Evolutionary conservation across 78 protist species (phyloP).

Genomic region (Tieghemostelium lacteum): DNA sequence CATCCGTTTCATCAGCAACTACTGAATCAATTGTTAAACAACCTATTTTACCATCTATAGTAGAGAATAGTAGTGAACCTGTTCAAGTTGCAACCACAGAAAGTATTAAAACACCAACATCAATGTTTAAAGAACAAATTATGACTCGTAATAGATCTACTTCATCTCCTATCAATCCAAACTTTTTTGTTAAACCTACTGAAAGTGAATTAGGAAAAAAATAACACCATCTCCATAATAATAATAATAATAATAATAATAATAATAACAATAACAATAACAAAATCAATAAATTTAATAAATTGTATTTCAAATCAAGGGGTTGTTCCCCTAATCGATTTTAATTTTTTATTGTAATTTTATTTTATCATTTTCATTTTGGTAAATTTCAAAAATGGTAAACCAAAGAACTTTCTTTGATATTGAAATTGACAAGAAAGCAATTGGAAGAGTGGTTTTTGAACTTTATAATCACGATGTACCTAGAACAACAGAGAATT

Average conservation of each 20-base stretch:
- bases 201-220: background rate
- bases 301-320: no score
- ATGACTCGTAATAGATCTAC: slow-evolving; percentile 31
- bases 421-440: slow-evolving; percentile 65
- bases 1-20: background rate
- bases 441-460: slow-evolving; percentile 85
- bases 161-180: slow-evolving; percentile 65
- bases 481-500: slow-evolving; percentile 91
- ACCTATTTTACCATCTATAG: background rate
- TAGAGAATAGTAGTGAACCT: background rate
- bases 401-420: slow-evolving; percentile 83
- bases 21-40: background rate
- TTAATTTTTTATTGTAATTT: no score
- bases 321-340: no score
- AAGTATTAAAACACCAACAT: background rate
- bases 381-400: slow-evolving; percentile 35
- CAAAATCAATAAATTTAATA: no score
- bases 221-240: no score
- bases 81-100: slow-evolving; percentile 3
- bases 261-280: no score
- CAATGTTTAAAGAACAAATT: slow-evolving; percentile 20
- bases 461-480: slow-evolving; percentile 76
- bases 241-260: no score
- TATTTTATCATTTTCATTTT: no score
- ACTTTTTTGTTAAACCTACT: background rate